Base-by-base conservation (phyloP, 2,329 filamentous ascomycete species). In the Fusarium sterilihyphosum region DNA sequence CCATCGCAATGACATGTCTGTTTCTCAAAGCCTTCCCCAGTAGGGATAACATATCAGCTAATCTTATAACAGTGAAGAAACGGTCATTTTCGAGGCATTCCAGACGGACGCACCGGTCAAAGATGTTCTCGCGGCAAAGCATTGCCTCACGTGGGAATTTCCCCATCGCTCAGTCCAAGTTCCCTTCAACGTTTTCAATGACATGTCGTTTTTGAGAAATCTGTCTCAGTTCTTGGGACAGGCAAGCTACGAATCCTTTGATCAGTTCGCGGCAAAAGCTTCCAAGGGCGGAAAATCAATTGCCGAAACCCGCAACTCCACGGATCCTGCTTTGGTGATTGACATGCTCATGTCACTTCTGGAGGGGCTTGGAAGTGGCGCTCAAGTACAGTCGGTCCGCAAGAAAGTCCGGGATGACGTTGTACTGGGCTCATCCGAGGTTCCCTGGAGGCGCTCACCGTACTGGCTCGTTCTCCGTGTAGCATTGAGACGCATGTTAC, bases 331-430 rank as follows among this genome's bases (percentile, higher is more conserved):
- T 0, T 79, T 93, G 3, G 86, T 94, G 6, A 88, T 86, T 0
- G 85, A 89, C 14, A 83, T 92, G 67, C 83, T 93, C 14, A 88
- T 92, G 81, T 86, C 89, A 0, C 78, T 93, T 1, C 80, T 94
- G 0, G 87, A 90, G 74, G 87, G 85, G 1, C 83, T 88, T 12
- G 91, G 91, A 0, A 63, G 76, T 0, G 73, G 81, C 1, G 66
- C 82, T 0, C 61, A 80, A 2, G 80, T 86, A 0, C 72, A 81
- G 0, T 31, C 83, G 0, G 77, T 92, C 3, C 82, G 82, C 1
- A 94, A 94, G 77, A 84, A 87, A 5, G 85, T 93, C 1, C 85
- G 89, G 0, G 92, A 93, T 57, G 90, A 92, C n/a, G 86, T 92
- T 1, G 85, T 84, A 18, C 86, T 89, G 78, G 77, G 81, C 2